Evolutionary conservation across 805 yeast species (phyloP).

Genomic region (Clavispora fructus): DNA sequence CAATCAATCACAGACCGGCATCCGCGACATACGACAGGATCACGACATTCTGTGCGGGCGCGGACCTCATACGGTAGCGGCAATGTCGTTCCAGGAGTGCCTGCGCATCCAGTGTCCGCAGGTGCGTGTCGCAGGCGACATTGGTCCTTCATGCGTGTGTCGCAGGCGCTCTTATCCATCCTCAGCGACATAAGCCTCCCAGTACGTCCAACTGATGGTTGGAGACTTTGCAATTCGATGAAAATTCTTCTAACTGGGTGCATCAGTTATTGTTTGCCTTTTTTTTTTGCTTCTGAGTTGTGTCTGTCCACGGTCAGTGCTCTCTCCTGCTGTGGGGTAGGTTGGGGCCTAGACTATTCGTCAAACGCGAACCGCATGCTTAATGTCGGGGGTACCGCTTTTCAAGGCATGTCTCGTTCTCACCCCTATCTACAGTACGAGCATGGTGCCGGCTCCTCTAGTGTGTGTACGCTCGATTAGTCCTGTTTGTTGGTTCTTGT

Average conservation of each 20-base stretch:
- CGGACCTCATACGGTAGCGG: not conserved
- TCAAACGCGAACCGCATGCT: not conserved
- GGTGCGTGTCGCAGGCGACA: not conserved
- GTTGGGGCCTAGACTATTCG: not conserved
- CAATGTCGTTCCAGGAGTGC: not conserved
- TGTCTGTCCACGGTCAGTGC: not conserved
- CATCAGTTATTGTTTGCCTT: not conserved
- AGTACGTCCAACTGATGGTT: not conserved
- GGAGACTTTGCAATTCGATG: not conserved
- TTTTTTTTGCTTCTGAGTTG: not conserved
- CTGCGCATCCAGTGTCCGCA: not conserved
- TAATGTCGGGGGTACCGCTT: constrained; percentile 1
- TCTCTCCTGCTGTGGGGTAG: not conserved
- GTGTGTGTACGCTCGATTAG: constrained; percentile 1
- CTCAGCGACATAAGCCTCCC: not conserved
- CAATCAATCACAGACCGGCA: not conserved
- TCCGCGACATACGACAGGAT: not conserved
- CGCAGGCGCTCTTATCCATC: not conserved
- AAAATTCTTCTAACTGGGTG: too few species aligned
- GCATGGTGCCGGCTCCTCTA: not conserved
- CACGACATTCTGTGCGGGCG: not conserved
- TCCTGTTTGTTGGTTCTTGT: not conserved
- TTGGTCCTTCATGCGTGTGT: not conserved
- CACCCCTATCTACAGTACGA: constrained; percentile 1
- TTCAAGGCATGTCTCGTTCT: not conserved